Base-by-base conservation (phyloP, 2,329 filamentous ascomycete species). In the Colletotrichum caudatum region DNA sequence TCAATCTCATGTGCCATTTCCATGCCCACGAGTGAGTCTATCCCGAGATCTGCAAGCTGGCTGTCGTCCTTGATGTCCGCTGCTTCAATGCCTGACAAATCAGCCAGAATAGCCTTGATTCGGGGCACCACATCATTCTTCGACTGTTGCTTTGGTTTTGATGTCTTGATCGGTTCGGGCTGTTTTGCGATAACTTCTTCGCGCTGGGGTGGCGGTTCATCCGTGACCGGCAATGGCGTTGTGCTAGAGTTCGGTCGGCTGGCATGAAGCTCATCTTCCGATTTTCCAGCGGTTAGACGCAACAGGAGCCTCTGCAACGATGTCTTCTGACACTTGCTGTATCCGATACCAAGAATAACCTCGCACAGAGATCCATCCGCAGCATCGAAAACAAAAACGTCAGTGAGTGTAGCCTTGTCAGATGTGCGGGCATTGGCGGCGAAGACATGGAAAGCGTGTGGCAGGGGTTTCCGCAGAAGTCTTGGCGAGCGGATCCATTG, bases 401-500 rank as follows among this genome's bases (percentile, higher is more conserved):
- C 54, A 4, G 54, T 39, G 20, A 56, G 54, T 37, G 54, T 57
- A 0, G 54, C 16, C 54, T 18, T 18, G 33, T 57, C 54, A 5
- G 54, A 57, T 6, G 18, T n/a, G 3, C 54, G 54, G 2, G 54
- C 18, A 8, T 37, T 57, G 16, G 29, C 6, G 14, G 54, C 54
- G 54, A 69, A 59, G 9, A 71, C 73, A 39, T 74, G 39, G 20
- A 46, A 69, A 12, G 56, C 65, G 2, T 51, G 41, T 18, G 37
- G 26, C 41, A 8, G 6, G 41, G 57, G 57, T 8, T 62, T 23
- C 2, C 63, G 50, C 18, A 56, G 16, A 3, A 75, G 16, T 20
- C 62, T 72, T 5, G 81, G 80, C 1, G 77, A 75, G 6, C 81
- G 78, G 7, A 83, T 77, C 78, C 74, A 80, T 23, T 68, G 54